Percentiles rank a stretch among this genome's conserved stretches.
Conservation (phyloP, 2,329 filamentous ascomycete genomes). For the Beauveria sp. region DNA sequence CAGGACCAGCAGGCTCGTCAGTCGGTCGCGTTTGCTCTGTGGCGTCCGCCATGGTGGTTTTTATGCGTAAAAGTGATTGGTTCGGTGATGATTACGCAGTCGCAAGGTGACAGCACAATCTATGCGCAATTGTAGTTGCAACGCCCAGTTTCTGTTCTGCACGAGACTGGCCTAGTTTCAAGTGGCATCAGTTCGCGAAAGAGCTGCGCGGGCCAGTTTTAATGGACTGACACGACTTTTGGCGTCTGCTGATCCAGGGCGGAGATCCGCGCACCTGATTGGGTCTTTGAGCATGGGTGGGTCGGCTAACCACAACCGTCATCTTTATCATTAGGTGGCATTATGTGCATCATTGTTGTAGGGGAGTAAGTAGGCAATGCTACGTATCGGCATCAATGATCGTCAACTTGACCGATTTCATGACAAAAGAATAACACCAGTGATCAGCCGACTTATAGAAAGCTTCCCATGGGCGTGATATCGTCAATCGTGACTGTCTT, state of each 20-base stretch:
- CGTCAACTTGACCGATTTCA: too few species aligned
- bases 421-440: too few species aligned
- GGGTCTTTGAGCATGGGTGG: background rate
- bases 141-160: background rate
- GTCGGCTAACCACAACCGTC: conserved; percentile 4
- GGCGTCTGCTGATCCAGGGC: background rate
- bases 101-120: background rate
- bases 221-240: background rate
- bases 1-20: conserved; percentile 14
- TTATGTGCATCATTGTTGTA: too few species aligned
- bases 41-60: conserved; percentile 17
- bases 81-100: background rate
- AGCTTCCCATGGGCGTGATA: too few species aligned
- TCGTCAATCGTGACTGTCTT: too few species aligned
- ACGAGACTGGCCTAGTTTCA: conserved; percentile 1
- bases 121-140: background rate
- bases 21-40: conserved; percentile 16
- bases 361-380: too few species aligned
- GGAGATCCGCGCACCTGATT: background rate
- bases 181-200: conserved; percentile 1
- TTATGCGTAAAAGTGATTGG: background rate
- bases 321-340: background rate
- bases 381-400: too few species aligned
- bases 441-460: too few species aligned
- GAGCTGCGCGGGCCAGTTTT: background rate